phyloP scores from a whole-genome alignment of 2,329 filamentous ascomycete species.

The Colletotrichum tropicale region DNA sequence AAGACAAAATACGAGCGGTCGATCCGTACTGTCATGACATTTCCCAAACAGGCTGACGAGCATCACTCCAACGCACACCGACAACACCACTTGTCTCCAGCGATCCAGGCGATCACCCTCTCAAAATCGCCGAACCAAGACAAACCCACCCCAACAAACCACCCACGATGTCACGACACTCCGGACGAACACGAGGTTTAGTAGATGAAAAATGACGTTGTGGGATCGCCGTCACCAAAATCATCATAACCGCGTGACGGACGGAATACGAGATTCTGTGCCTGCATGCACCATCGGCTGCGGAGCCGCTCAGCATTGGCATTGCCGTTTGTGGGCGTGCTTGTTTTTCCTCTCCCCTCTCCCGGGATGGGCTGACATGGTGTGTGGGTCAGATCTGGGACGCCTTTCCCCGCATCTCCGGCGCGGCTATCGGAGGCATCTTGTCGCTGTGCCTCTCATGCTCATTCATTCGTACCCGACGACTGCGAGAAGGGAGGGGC shows the following conservation, averaged over 20 bases:
- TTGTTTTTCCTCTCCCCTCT: not conserved
- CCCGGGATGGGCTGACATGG: not conserved
- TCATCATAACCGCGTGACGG: not conserved
- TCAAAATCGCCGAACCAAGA: not conserved
- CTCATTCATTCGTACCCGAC: not conserved
- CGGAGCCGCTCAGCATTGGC: not conserved
- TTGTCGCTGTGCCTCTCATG: not conserved
- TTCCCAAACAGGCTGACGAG: not conserved
- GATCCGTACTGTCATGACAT: not conserved
- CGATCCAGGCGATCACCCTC: not conserved
- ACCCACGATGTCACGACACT: not conserved
- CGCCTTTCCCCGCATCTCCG: slow-evolving; percentile 5
- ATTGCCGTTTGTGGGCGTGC: not conserved
- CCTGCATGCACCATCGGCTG: slow-evolving; percentile 8
- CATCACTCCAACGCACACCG: not conserved
- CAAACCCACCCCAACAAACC: not conserved
- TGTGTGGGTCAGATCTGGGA: not conserved
- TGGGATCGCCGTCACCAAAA: not conserved
- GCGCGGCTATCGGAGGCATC: not conserved
- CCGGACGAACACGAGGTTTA: not conserved
- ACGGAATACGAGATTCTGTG: slow-evolving; percentile 3
- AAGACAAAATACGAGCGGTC: not conserved
- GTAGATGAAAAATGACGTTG: not conserved
- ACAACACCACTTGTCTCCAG: not conserved
- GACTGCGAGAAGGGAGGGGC: not conserved